Conservation (phyloP, 257 asterid species). For the Leonotis leonurus region DNA sequence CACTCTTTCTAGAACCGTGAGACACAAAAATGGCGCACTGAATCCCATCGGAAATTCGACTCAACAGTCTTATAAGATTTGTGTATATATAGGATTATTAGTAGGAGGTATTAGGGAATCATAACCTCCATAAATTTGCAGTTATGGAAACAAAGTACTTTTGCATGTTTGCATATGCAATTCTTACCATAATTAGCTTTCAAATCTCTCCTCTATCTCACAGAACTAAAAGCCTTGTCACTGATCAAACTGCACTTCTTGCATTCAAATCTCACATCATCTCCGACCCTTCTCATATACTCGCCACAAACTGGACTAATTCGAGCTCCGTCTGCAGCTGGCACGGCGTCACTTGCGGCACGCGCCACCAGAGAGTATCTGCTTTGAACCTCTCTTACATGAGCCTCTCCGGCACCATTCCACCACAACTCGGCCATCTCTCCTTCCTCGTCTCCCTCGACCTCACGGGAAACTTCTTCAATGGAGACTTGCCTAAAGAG, state of each 20-base stretch:
- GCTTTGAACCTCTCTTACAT: background rate
- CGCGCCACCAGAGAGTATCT: conserved; percentile 6
- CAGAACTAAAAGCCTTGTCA: background rate
- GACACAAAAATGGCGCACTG: too few relatives aligned
- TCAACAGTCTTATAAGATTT: too few relatives aligned
- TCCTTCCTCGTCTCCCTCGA: background rate
- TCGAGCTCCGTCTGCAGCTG: conserved; percentile 9
- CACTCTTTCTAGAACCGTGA: too few relatives aligned
- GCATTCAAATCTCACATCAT: background rate
- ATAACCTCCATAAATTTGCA: background rate
- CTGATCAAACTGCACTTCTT: background rate
- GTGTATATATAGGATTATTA: too few relatives aligned
- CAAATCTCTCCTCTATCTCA: background rate
- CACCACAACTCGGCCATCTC: background rate
- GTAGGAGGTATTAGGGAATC: too few relatives aligned
- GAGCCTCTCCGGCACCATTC: background rate
- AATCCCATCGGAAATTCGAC: too few relatives aligned
- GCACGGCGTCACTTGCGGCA: background rate
- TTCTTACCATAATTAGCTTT: background rate
- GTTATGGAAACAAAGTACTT: background rate
- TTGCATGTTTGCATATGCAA: background rate
- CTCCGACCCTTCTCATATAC: background rate
- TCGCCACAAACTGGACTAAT: background rate
- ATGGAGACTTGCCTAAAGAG: background rate
- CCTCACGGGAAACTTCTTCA: background rate